Evolutionary conservation across 169 alveolate species (phyloP).

Genomic region (Cryptosporidium meleagridis): DNA sequence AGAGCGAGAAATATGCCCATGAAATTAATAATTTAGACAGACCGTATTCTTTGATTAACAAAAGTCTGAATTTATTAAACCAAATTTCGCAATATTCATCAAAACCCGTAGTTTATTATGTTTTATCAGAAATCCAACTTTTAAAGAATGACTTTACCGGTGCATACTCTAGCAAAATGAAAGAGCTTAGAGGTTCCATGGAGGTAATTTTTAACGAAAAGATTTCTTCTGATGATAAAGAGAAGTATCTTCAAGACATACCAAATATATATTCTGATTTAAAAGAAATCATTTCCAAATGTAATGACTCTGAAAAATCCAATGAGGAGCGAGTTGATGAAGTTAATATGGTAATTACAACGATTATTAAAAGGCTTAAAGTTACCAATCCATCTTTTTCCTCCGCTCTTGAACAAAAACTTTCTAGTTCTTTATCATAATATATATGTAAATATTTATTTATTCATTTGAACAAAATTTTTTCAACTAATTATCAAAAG

Average conservation of each 20-base stretch:
- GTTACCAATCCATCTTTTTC: constrained; percentile 31
- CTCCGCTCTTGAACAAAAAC: background rate
- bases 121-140: constrained; percentile 49
- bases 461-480: background rate
- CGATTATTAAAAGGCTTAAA: constrained; percentile 50
- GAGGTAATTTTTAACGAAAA: constrained; percentile 53
- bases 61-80: constrained; percentile 25
- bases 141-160: constrained; percentile 29
- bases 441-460: background rate
- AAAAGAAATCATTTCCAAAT: constrained; percentile 30
- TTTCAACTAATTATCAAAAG: too few relatives aligned
- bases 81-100: constrained; percentile 59
- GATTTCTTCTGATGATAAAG: constrained; percentile 18
- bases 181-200: constrained; percentile 58
- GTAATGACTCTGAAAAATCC: background rate
- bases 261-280: constrained; percentile 52
- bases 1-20: constrained; percentile 12
- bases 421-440: background rate
- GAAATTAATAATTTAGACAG: constrained; percentile 6
- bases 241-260: constrained; percentile 51
- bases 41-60: constrained; percentile 40
- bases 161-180: constrained; percentile 57
- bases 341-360: constrained; percentile 31
- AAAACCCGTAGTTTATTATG: constrained; percentile 61
- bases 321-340: constrained; percentile 40